phyloP scores from a whole-genome alignment of 1,139 yeast genomes.

The Debaryomyces psychrophilus region DNA sequence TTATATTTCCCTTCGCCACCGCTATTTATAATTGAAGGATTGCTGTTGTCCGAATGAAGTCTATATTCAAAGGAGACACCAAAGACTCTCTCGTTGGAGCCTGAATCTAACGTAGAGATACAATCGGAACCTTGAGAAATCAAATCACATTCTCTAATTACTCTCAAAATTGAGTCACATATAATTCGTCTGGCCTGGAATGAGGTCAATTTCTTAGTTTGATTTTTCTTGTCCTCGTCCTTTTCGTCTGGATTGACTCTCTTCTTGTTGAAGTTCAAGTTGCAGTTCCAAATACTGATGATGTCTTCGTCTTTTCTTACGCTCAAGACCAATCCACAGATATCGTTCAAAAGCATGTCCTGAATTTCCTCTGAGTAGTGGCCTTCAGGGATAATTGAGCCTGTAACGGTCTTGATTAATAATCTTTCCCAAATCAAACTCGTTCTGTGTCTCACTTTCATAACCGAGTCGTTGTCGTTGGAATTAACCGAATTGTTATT shows the following conservation, averaged over 20 bases:
- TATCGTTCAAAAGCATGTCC: conserved; percentile 46
- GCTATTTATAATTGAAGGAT: conserved; percentile 13
- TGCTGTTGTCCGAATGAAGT: conserved; percentile 43
- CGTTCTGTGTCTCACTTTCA: conserved; percentile 38
- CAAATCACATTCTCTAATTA: conserved; percentile 53
- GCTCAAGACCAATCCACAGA: conserved; percentile 55
- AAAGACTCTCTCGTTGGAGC: conserved; percentile 43
- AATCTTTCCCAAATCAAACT: conserved; percentile 57
- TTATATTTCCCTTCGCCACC: conserved; percentile 11
- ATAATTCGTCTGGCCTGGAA: conserved; percentile 53
- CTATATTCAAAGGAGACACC: conserved; percentile 53
- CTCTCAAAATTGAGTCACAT: conserved; percentile 50
- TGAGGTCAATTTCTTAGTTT: conserved; percentile 38
- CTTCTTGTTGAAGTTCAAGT: conserved; percentile 39
- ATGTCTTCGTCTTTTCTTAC: conserved; percentile 55
- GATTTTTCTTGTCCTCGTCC: conserved; percentile 22
- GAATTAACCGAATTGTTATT: conserved; percentile 12
- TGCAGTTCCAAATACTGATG: conserved; percentile 58
- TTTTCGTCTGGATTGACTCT: conserved; percentile 14
- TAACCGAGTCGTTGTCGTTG: conserved; percentile 17
- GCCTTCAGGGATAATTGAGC: conserved; percentile 43
- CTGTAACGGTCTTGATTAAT: conserved; percentile 47
- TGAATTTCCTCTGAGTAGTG: conserved; percentile 34
- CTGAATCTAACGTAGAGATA: conserved; percentile 35
- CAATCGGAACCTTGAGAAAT: conserved; percentile 39